Evolutionary conservation across 2,329 filamentous ascomycete species (phyloP).

Genomic region (Neophaeococcomyces mojaviensis): DNA sequence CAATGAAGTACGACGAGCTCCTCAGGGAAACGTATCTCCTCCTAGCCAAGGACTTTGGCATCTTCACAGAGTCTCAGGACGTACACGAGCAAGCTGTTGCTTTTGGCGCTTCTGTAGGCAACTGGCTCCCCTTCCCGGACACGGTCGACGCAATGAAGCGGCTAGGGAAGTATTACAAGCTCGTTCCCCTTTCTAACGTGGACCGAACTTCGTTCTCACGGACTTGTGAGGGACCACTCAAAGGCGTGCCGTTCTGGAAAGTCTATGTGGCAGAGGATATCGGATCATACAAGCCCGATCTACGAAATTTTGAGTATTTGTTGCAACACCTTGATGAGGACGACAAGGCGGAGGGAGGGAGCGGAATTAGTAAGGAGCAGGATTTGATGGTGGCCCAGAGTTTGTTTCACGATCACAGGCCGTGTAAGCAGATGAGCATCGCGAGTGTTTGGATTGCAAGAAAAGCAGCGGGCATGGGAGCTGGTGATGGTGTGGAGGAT

Average conservation of each 20-base stretch:
- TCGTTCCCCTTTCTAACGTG: conserved; percentile 52
- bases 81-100: conserved; percentile 29
- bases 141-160: conserved; percentile 46
- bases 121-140: conserved; percentile 52
- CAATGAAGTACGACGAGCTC: conserved; percentile 53
- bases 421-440: conserved; percentile 53
- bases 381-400: conserved; percentile 63
- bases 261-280: conserved; percentile 65
- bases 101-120: conserved; percentile 43
- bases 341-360: conserved; percentile 42
- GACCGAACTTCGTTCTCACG: conserved; percentile 44
- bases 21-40: conserved; percentile 40
- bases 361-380: conserved; percentile 50
- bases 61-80: conserved; percentile 5
- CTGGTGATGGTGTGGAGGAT: conserved; percentile 30
- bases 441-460: conserved; percentile 57
- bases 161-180: conserved; percentile 44
- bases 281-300: conserved; percentile 62
- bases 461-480: conserved; percentile 37
- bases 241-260: conserved; percentile 51
- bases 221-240: conserved; percentile 43
- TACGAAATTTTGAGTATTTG: conserved; percentile 59
- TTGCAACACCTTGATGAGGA: conserved; percentile 43
- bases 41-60: conserved; percentile 24
- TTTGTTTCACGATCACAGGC: conserved; percentile 58